phyloP scores from a whole-genome alignment of 495 filamentous ascomycete species.

The Penicillium antarcticum region DNA sequence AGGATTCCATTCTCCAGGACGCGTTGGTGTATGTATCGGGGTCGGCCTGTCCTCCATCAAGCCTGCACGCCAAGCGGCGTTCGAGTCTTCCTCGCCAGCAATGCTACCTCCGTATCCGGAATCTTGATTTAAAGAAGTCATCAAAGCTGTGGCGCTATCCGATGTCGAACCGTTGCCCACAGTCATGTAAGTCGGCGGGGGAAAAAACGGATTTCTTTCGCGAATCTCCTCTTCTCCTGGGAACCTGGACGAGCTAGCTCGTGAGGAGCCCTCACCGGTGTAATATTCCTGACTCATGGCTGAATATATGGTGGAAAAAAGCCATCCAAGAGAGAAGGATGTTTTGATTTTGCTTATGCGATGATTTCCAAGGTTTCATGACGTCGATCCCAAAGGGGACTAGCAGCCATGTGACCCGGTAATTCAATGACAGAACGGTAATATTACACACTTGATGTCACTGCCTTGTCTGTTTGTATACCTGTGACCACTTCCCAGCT shows the following conservation, averaged over 20 bases:
- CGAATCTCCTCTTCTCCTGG: conserved; percentile 25
- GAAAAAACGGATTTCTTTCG: conserved; percentile 28
- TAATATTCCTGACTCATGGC: conserved; percentile 76
- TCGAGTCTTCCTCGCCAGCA: conserved; percentile 46
- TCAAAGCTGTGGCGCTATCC: conserved; percentile 65
- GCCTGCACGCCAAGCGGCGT: conserved; percentile 52
- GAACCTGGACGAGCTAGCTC: conserved; percentile 35
- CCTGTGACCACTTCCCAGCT: background rate
- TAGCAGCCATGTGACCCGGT: conserved; percentile 28
- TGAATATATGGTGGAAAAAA: conserved; percentile 8
- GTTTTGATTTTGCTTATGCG: conserved; percentile 15
- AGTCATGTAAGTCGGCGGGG: conserved; percentile 73
- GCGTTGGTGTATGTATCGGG: conserved; percentile 54
- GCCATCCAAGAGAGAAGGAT: conserved; percentile 14
- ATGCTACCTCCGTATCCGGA: conserved; percentile 89
- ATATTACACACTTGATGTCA: conserved; percentile 8
- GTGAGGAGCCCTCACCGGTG: conserved; percentile 43
- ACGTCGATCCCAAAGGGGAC: conserved; percentile 19
- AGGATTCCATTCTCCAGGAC: conserved; percentile 46
- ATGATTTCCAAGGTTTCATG: conserved; percentile 20
- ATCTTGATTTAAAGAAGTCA: conserved; percentile 72
- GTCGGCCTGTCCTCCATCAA: conserved; percentile 66
- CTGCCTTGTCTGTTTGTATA: background rate
- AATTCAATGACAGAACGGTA: conserved; percentile 8
- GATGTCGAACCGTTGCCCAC: conserved; percentile 81